Evolutionary conservation across 345 rosid species (phyloP).

Genomic region (Laguncularia racemosa): DNA sequence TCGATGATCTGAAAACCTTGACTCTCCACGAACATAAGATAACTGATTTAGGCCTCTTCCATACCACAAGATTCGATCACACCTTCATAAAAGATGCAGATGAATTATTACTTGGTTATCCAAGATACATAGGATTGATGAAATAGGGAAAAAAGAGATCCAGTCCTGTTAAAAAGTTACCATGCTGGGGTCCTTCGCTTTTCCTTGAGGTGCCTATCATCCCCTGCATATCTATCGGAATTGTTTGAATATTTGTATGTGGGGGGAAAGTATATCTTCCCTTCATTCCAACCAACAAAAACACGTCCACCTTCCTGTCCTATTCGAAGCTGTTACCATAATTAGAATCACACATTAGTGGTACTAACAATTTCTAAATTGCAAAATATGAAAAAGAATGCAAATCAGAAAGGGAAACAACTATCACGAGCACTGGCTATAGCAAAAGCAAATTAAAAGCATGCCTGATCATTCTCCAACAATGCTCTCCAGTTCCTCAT

Average conservation of each 20-base stretch:
- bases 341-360: slow-evolving; percentile 9
- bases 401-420: neutral
- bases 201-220: slow-evolving; percentile 70
- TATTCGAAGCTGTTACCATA: slow-evolving; percentile 51
- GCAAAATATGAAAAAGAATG: neutral
- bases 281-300: slow-evolving; percentile 94
- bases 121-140: neutral
- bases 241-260: slow-evolving; percentile 96
- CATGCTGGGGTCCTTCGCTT: slow-evolving; percentile 98
- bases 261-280: slow-evolving; percentile 89
- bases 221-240: slow-evolving; percentile 88
- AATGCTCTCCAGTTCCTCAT: slow-evolving; percentile 91
- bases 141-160: neutral
- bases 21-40: slow-evolving; percentile 96
- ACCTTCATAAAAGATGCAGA: slow-evolving; percentile 38
- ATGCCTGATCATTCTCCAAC: slow-evolving; percentile 93
- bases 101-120: neutral
- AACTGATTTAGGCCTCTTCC: slow-evolving; percentile 78
- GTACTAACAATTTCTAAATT: neutral
- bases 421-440: neutral
- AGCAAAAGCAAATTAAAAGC: slow-evolving; percentile 8
- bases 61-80: slow-evolving; percentile 96
- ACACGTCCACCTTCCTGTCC: slow-evolving; percentile 73
- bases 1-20: slow-evolving; percentile 96
- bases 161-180: slow-evolving; percentile 24